phyloP scores from a whole-genome alignment of 306 rosid species.

The Prunus campanulata region DNA sequence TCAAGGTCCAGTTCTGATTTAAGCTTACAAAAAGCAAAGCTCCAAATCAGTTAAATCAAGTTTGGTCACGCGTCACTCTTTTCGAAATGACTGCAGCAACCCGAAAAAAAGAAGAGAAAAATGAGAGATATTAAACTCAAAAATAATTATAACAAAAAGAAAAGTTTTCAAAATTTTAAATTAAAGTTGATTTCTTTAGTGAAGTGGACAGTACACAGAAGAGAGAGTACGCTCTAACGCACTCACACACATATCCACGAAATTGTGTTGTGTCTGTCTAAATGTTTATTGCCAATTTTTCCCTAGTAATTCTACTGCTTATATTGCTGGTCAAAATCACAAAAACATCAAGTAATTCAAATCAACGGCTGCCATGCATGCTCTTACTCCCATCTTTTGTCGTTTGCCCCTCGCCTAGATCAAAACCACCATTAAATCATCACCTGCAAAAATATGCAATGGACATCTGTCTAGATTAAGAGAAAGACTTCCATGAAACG shows the following conservation, averaged over 20 bases:
- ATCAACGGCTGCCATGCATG: constrained; percentile 21
- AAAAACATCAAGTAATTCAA: constrained; percentile 2
- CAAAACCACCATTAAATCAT: no score
- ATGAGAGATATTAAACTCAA: not conserved
- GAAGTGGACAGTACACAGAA: constrained; percentile 45
- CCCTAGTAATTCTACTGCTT: no score
- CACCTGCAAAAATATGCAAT: no score
- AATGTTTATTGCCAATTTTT: no score
- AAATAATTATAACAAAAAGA: not conserved
- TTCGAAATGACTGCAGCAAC: constrained; percentile 32
- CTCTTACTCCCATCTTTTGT: not conserved
- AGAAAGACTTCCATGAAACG: no score
- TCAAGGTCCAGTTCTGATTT: not conserved
- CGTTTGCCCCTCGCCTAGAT: no score
- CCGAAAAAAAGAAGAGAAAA: not conserved
- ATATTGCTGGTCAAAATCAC: not conserved
- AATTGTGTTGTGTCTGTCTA: no score
- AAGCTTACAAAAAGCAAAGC: constrained; percentile 28
- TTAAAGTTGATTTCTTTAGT: constrained; percentile 52
- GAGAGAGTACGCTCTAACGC: constrained; percentile 33
- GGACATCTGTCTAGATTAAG: no score
- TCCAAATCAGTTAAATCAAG: constrained; percentile 21
- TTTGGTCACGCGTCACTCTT: constrained; percentile 54
- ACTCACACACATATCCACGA: constrained; percentile 3
- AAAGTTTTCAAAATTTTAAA: constrained; percentile 48